Base-by-base conservation (phyloP, 192 early-diverging fungal species). In the Geosiphon pyriformis region DNA sequence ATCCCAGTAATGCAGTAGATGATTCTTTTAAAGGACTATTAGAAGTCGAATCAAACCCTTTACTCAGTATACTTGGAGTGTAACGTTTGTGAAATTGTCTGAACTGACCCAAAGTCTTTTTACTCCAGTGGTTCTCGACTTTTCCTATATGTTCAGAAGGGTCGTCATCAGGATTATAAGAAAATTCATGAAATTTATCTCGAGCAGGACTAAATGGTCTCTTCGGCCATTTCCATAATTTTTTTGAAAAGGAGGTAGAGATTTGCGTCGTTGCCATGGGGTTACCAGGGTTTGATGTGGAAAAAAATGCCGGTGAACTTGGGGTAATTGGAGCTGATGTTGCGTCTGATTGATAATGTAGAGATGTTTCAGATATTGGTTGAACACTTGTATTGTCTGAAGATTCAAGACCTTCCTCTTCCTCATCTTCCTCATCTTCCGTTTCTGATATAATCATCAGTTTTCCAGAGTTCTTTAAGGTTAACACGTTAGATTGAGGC, bases 41-140 rank as follows among this genome's bases (percentile, higher is more conserved):
- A 27, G 1, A 12, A 29, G 65, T 1, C 22, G 37, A 57, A 27
- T 29, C 55, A 57, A 57, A 31, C 8, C 54, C 35, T 67, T 29
- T 67, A 49, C 54, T 47, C 35, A 55, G 57, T 46, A 67, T 67
- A 57, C 65, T 67, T 29, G 65, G 65, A 57, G 53, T 67, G 31
- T 48, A 54, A 47, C 65, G 65, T 42, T 67, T 49, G 42, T 67
- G 65, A 58, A 57, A 67, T 48, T 55, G 46, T 57, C 65, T 56
- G 27, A 67, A 67, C 57, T 67, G 65, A 46, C 55, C 65, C 47
- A 67, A 57, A 12, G 65, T 67, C 29, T 67, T 67, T 57, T 67
- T 67, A 8, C 53, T 54, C 65, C 65, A 67, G 42, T 47, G 20
- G 31, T 67, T 63, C 23, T 54, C 65, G 29, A 67, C 65, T 46